Evolutionary conservation across 2,329 filamentous ascomycete species (phyloP).

Genomic region (Pseudocercospora musae): DNA sequence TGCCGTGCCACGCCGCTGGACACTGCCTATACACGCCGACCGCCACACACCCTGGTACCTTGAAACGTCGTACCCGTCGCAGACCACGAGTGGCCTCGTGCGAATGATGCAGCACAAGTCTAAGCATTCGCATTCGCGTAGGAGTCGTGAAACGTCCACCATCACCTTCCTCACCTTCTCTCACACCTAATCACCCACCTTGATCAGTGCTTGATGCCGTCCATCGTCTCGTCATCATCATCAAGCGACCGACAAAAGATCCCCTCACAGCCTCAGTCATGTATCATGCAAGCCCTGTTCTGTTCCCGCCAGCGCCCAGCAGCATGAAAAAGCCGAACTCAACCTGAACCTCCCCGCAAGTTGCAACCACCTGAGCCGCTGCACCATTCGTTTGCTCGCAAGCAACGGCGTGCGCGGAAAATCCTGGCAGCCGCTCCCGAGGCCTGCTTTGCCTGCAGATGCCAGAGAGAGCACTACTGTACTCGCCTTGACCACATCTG

Average conservation of each 20-base stretch:
- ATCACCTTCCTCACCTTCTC: not conserved
- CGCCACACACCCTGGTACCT: not conserved
- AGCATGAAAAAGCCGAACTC: not conserved
- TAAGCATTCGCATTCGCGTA: not conserved
- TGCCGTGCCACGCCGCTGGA: not conserved
- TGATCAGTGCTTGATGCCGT: too few relatives aligned
- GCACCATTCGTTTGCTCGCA: not conserved
- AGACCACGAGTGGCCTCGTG: constrained; percentile 6
- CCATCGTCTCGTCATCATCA: not conserved
- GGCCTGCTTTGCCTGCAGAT: constrained; percentile 2
- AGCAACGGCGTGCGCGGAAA: not conserved
- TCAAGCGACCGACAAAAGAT: not conserved
- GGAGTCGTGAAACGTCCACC: not conserved
- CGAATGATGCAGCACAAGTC: too few relatives aligned
- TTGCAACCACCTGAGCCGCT: not conserved
- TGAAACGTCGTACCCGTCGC: not conserved
- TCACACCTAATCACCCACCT: not conserved
- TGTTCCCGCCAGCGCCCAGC: too few relatives aligned
- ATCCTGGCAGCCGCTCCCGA: not conserved
- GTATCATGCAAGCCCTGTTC: not conserved
- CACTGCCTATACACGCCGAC: too few relatives aligned
- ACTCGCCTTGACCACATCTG: not conserved
- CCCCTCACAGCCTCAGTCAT: not conserved
- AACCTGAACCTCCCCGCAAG: not conserved
- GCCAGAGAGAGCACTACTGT: not conserved